Base-by-base conservation (phyloP, 495 filamentous ascomycete species). In the Cetradonia linearis region DNA sequence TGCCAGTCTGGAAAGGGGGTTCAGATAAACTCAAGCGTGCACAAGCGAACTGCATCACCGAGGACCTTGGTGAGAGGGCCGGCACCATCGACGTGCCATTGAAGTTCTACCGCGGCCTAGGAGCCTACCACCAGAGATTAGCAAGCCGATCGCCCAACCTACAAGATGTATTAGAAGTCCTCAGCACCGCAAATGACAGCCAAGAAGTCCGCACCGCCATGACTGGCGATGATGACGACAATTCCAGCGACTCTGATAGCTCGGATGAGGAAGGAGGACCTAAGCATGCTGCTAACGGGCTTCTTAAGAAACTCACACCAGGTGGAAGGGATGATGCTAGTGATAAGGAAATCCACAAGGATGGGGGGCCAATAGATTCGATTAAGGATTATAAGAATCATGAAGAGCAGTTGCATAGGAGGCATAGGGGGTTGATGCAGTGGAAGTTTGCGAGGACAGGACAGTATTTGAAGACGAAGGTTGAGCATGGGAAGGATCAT, bases 111-210 rank as follows among this genome's bases (percentile, higher is more conserved):
- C 72, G 74, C 47, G 83, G 82, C 0, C 68, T 86, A 20, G 78
- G 77, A 16, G 77, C 79, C 5, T 81, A 77, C 56, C 83, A 86
- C 63, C 72, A 75, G 59, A 67, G 62, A 31, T 76, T 78, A 58
- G 79, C 81, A 30, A 72, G 70, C 36, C 77, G 74, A 49, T 78
- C 78, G 55, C 52, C 58, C 5, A 74, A 83, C 44, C 62, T 86
- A 44, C 70, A 71, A 25, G 76, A 81, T 42, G 77, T 86, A 0
- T 79, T 85, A 71, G 82, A 87, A 65, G 82, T 84, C 11, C 70
- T 86, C 46, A 78, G 83, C 46, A 78, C 77, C 4, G 77, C 79
- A n/a, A 73, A 76, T 34, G 83, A 86, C 37, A 70, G 63, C 42
- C 47, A 58, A 31, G 66, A 68, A 55, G 56, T 65, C 20, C 30